Base-by-base conservation (phyloP, 768 basidiomycete species). In the Fistulinella prunicolor region DNA sequence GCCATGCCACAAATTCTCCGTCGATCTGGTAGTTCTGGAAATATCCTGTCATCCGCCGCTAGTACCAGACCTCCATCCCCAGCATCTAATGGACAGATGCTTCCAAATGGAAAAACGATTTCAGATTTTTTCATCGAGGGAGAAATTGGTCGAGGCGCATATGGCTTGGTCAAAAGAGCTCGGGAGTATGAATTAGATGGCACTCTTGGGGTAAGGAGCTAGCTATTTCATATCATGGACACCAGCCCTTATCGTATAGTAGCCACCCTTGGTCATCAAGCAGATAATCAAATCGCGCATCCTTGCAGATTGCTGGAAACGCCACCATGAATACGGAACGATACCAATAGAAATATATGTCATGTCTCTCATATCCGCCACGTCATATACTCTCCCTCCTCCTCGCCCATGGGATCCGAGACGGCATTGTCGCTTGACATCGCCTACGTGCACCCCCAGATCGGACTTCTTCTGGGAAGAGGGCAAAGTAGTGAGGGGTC, bases 301-400 rank as follows among this genome's bases (percentile, higher is more conserved):
- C 50, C 79, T 99, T 44, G 95, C 95, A 24, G 95, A 99, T 71
- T 98, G 95, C 68, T 99, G 96, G 96, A 98, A 98, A 74, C 90
- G 89, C 62, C 95, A 99, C 65, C 88, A 89, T 36, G 82, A 86
- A 53, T 81, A 89, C 65, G 95, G 95, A 47, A 96, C 96, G 8
- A 96, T 98, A 60, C 95, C 96, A 14, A 95, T 98, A 72, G 96
- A 99, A 71, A 95, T 95, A 21, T 89, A 88, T 64, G 89, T 93
- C 62, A 89, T 93, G 90, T 89, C 89, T 49, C 82, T 88, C 39
- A 85, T 92, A 67, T 93, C 90, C 40, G 80, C 85, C 53, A 88
- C 82, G 4, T 76, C 83, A 21, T 91, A 91, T 67, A 75, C 83
- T 21, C 74, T 95, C n/a, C 85, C 89, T 9, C 70, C 84, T 14